Conservation (phyloP, 169 alveolate genomes). For the Eimeria sp. region DNA sequence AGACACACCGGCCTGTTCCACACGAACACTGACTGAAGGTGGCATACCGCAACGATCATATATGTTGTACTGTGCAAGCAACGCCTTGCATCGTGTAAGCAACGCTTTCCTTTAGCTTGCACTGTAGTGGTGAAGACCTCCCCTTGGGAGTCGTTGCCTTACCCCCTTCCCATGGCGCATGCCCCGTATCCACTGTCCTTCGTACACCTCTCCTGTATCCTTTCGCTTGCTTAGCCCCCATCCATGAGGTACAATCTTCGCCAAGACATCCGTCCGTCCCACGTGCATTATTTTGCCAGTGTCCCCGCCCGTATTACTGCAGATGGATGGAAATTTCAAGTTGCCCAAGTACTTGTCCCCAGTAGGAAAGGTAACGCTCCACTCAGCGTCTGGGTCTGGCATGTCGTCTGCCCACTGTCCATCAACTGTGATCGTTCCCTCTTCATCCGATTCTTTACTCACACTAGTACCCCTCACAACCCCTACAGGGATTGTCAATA, state of each 20-base stretch:
- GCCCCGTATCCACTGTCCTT: slow-evolving; percentile 83
- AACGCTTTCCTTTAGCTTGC: not conserved
- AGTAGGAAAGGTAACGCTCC: slow-evolving; percentile 77
- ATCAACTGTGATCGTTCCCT: slow-evolving; percentile 48
- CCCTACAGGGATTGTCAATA: slow-evolving; percentile 54
- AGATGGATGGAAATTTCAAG: slow-evolving; percentile 17
- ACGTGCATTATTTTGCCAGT: not conserved
- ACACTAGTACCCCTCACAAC: not conserved
- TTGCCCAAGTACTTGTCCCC: slow-evolving; percentile 83
- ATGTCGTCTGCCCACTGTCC: slow-evolving; percentile 79
- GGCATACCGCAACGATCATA: not conserved
- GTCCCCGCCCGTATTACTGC: not conserved
- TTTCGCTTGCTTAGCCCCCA: slow-evolving; percentile 73
- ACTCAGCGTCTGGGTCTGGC: slow-evolving; percentile 71
- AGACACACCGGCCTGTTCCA: not conserved
- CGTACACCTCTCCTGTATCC: slow-evolving; percentile 79
- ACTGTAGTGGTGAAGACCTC: not conserved
- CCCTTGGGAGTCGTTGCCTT: not conserved
- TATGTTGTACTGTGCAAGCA: not conserved
- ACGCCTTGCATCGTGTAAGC: not conserved
- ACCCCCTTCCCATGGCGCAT: slow-evolving; percentile 84
- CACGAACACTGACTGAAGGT: not conserved
- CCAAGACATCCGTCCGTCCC: not conserved
- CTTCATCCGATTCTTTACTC: not conserved
- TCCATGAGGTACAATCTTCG: slow-evolving; percentile 77